Evolutionary conservation across 2,329 filamentous ascomycete species (phyloP).

Genomic region (Clarireedia paspali): DNA sequence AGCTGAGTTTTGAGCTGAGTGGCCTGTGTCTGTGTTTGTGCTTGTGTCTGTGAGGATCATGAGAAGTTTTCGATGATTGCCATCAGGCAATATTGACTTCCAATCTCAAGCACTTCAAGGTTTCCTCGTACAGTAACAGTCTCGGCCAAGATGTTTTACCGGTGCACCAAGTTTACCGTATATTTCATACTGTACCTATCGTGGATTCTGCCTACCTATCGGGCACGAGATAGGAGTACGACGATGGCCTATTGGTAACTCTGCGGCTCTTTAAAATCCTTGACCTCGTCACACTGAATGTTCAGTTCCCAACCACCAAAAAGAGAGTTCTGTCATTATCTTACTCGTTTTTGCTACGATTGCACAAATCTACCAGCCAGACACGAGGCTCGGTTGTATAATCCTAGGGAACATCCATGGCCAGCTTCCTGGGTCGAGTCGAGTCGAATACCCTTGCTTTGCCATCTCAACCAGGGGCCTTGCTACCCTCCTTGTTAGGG

Average conservation of each 20-base stretch:
- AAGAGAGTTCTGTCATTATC: too few relatives aligned
- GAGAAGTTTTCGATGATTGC: background rate
- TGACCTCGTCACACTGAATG: too few relatives aligned
- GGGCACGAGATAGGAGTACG: too few relatives aligned
- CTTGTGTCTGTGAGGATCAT: slow-evolving; percentile 4
- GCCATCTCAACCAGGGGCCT: slow-evolving; percentile 14
- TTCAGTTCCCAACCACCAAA: too few relatives aligned
- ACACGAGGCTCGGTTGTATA: slow-evolving; percentile 8
- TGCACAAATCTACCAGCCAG: slow-evolving; percentile 22
- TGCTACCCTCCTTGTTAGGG: slow-evolving; percentile 15
- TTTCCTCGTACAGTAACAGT: background rate
- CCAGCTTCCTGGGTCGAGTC: slow-evolving; percentile 20
- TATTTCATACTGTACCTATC: too few relatives aligned
- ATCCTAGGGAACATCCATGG: slow-evolving; percentile 23
- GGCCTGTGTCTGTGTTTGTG: background rate
- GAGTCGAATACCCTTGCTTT: slow-evolving; percentile 21
- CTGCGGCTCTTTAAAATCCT: too few relatives aligned
- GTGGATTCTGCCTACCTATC: too few relatives aligned
- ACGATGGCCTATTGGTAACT: too few relatives aligned
- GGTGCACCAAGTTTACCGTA: too few relatives aligned
- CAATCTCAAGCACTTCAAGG: too few relatives aligned
- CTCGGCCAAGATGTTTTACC: too few relatives aligned
- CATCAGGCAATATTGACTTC: background rate
- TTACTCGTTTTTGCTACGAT: background rate
- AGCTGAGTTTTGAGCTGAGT: slow-evolving; percentile 2